phyloP scores from a whole-genome alignment of 805 yeast genomes.

The Ogataea zsoltii region DNA sequence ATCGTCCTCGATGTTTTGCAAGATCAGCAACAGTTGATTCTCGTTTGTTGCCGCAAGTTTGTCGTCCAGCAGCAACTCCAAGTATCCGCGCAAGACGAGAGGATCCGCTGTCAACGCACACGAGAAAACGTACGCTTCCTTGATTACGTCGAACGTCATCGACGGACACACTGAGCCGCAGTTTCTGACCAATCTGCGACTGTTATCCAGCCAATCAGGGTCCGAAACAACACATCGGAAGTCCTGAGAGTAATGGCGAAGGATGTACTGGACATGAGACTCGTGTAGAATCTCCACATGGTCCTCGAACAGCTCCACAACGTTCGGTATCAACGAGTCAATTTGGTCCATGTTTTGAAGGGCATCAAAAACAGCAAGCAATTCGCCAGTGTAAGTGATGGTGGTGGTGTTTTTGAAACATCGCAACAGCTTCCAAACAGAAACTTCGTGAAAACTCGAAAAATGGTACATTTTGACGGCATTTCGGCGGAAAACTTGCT shows the following conservation, averaged over 20 bases:
- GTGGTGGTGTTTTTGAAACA: background rate
- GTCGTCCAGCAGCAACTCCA: constrained; percentile 19
- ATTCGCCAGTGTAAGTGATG: background rate
- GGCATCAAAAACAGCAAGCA: constrained; percentile 17
- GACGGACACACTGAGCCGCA: constrained; percentile 38
- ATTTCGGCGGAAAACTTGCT: background rate
- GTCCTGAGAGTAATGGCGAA: constrained; percentile 48
- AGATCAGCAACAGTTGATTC: constrained; percentile 2
- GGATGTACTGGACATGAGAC: constrained; percentile 36
- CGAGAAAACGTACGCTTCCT: constrained; percentile 19
- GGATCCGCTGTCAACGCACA: constrained; percentile 18
- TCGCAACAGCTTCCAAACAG: constrained; percentile 18
- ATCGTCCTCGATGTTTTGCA: constrained; percentile 9
- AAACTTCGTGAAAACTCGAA: constrained; percentile 4
- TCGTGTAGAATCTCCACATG: constrained; percentile 20
- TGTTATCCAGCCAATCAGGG: constrained; percentile 52
- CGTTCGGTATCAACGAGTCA: constrained; percentile 9
- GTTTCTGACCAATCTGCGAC: constrained; percentile 43
- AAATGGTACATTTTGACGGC: constrained; percentile 10
- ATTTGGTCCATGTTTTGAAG: constrained; percentile 18
- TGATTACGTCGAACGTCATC: constrained; percentile 22
- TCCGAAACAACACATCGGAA: constrained; percentile 55
- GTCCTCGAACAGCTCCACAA: constrained; percentile 20
- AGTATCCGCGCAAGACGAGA: constrained; percentile 14
- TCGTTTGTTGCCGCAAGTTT: constrained; percentile 7